phyloP scores from a whole-genome alignment of 2,329 filamentous ascomycete genomes.

The Claviceps sp. region DNA sequence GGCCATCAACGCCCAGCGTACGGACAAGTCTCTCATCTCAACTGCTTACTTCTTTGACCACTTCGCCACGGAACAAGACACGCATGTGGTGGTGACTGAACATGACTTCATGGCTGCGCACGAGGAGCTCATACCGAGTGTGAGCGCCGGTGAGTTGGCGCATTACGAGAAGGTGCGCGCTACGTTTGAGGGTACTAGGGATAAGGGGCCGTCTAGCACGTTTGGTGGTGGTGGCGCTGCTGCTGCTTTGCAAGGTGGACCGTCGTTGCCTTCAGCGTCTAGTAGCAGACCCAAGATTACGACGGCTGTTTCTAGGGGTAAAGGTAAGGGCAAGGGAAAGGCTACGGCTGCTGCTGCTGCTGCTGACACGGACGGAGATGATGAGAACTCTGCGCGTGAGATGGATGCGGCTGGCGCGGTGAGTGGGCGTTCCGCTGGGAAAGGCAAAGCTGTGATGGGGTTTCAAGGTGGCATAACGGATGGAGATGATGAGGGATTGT shows the following conservation, averaged over 20 bases:
- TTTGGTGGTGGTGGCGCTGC: background rate
- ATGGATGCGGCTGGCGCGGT: slow-evolving; percentile 13
- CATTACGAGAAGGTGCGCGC: slow-evolving; percentile 80
- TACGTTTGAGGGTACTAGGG: slow-evolving; percentile 56
- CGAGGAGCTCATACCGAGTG: slow-evolving; percentile 78
- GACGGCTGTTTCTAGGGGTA: slow-evolving; percentile 21
- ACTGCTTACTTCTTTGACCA: slow-evolving; percentile 97
- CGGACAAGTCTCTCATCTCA: slow-evolving; percentile 41
- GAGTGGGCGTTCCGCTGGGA: slow-evolving; percentile 32
- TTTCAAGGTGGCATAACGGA: slow-evolving; percentile 41
- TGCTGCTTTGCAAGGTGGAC: background rate
- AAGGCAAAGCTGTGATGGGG: slow-evolving; percentile 39
- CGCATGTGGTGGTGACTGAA: slow-evolving; percentile 77
- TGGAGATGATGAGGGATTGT: slow-evolving; percentile 45
- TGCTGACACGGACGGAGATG: slow-evolving; percentile 15
- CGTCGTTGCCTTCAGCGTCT: slow-evolving; percentile 17
- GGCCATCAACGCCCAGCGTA: slow-evolving; percentile 42
- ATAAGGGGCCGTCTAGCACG: slow-evolving; percentile 11
- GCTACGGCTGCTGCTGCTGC: slow-evolving; percentile 13
- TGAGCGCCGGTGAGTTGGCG: slow-evolving; percentile 79
- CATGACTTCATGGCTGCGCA: slow-evolving; percentile 76
- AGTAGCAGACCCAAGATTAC: slow-evolving; percentile 9
- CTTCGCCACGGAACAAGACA: slow-evolving; percentile 66
- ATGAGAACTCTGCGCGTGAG: slow-evolving; percentile 20
- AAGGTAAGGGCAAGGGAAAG: slow-evolving; percentile 27